Base-by-base conservation (phyloP, 805 yeast genomes). In the Candida ovalis region DNA sequence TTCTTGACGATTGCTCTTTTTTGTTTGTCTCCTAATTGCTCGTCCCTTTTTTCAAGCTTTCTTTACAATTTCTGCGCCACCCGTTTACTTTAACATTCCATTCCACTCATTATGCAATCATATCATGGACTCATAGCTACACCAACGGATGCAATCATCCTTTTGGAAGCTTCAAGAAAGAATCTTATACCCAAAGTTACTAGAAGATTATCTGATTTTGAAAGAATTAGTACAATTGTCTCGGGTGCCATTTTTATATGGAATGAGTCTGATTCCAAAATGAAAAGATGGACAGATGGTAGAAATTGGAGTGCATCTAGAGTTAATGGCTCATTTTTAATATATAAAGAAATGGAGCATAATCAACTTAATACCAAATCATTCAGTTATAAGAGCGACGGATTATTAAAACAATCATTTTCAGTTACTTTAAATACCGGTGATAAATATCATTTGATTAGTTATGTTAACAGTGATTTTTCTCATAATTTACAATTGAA, bases 231-330 rank as follows among this genome's bases (percentile, higher is more conserved):
- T 24, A 64, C 67, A 19, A 83, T 86, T 38, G 64, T 66, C 19
- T 72, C 81, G 8, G 88, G 88, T 3, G 73, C 82, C 2, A 76
- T 85, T 2, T 85, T 80, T 56, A 77, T 84, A 8, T 85, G 90
- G 90, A 84, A 81, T 60, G 91, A 85, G 60, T 69, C 74, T 13
- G 83, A 80, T 55, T 80, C 87, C 39, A 85, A 82, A 17, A 83
- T 86, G 81, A 76, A 81, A 52, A 68, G 91, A 25, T 85, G 92
- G 91, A 85, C 91, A 1, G 92, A 85, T 58, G 88, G 91, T 18
- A 76, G 77, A 52, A 73, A 76, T 30, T 85, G 92, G 91, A 73
- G 81, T 49, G 87, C 90, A 2, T 80, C 86, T 0, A 72, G 89
- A 49, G 89, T 86, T 1, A 73, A 75, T 3, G 86, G 87, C 4